These are phyloP conservation scores for Penicillium crustosum DNA, from an alignment of 2,329 filamentous ascomycete genomes.

Conservation along the genomic window DNA sequence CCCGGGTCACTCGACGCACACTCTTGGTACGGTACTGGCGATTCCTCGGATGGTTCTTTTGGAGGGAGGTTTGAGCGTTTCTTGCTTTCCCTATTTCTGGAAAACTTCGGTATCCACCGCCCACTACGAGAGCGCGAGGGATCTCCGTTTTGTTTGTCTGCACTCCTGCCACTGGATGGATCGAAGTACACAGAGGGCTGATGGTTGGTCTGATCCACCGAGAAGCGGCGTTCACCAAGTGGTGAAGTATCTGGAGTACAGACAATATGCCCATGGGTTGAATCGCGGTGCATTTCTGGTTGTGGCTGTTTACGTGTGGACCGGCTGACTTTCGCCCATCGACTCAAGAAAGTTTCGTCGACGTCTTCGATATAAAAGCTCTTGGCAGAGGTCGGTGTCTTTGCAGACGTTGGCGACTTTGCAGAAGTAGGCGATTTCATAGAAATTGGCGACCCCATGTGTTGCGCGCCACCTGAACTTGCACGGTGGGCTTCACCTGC, in stretches of 20 bases:
- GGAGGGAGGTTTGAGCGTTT: constrained; percentile 5
- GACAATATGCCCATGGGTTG: no score
- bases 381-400: not conserved
- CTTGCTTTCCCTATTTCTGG: constrained; percentile 14
- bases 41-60: constrained; percentile 13
- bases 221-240: not conserved
- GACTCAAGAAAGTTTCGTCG: not conserved
- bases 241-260: not conserved
- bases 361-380: constrained; percentile 7
- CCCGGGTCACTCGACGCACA: constrained; percentile 9
- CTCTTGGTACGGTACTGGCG: constrained; percentile 14
- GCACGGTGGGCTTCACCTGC: not conserved
- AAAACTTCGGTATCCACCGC: constrained; percentile 17
- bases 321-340: constrained; percentile 1
- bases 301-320: not conserved
- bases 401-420: not conserved
- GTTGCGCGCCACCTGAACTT: not conserved
- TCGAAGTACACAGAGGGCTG: constrained; percentile 3
- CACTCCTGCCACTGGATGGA: not conserved
- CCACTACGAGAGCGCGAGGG: constrained; percentile 13
- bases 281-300: not conserved
- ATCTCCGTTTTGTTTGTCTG: not conserved
- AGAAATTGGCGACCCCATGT: not conserved
- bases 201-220: not conserved
- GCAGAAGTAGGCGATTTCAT: not conserved